A percentile compares a stretch with the other conserved stretches of the same genome.
Conservation (phyloP, 2,329 filamentous ascomycete genomes). For the Fusarium phyllophilum region DNA sequence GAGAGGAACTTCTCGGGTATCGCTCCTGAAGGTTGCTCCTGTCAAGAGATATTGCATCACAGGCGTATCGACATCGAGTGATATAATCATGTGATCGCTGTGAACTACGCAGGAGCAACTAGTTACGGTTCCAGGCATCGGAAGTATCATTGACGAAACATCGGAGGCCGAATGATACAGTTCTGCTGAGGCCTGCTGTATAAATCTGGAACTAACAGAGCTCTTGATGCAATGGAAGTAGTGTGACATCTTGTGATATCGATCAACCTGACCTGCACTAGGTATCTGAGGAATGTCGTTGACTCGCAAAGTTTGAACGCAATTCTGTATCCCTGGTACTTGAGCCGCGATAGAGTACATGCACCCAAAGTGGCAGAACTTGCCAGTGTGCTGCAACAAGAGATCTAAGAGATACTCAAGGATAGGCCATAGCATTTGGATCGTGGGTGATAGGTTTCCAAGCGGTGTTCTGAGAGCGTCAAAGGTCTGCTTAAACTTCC, state of each 20-base stretch:
- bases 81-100: not conserved
- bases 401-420: not conserved
- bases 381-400: not conserved
- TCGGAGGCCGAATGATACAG: accelerated
- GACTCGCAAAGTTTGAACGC: not conserved
- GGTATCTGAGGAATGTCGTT: not conserved
- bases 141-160: not conserved
- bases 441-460: not conserved
- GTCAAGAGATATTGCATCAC: not conserved
- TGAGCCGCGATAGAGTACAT: not conserved
- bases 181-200: not conserved
- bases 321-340: not conserved
- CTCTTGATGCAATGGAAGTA: not conserved
- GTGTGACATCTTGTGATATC: not conserved
- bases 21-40: not conserved
- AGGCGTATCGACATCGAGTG: not conserved
- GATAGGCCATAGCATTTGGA: conserved; percentile 4
- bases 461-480: not conserved
- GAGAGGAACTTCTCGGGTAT: not conserved
- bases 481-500: not conserved
- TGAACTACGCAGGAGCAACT: not conserved
- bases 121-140: not conserved
- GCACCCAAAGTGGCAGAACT: conserved; percentile 1
- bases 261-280: not conserved
- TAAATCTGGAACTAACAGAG: not conserved